phyloP scores from a whole-genome alignment of 371 early-diverging fungal species.

The Mucor indicus region DNA sequence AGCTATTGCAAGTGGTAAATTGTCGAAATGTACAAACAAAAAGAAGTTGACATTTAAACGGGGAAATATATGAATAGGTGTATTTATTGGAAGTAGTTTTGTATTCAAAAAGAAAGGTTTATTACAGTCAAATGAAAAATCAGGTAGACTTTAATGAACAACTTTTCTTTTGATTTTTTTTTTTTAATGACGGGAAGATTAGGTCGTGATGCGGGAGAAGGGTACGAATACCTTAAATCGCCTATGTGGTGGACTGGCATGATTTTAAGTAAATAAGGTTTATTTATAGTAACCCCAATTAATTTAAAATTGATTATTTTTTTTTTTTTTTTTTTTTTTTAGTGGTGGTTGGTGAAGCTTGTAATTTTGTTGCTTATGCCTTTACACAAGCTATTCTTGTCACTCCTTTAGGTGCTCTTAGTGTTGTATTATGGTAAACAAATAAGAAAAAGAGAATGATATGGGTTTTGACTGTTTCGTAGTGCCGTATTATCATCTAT shows the following conservation, averaged over 20 bases:
- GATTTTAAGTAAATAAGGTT: slow-evolving; percentile 55
- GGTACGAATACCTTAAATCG: slow-evolving; percentile 78
- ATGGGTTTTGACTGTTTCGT: too few species aligned
- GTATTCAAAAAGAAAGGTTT: slow-evolving; percentile 94
- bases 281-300: background rate
- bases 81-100: slow-evolving; percentile 87
- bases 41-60: too few species aligned
- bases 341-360: slow-evolving; percentile 82
- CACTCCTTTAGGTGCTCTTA: slow-evolving; percentile 90
- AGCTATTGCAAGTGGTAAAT: slow-evolving; percentile 71
- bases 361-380: slow-evolving; percentile 94
- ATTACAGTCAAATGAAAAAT: slow-evolving; percentile 61
- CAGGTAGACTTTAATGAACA: too few species aligned
- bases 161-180: too few species aligned
- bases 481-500: slow-evolving; percentile 87
- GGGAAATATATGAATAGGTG: too few species aligned
- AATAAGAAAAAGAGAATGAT: too few species aligned
- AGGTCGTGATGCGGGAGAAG: slow-evolving; percentile 67
- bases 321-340: background rate
- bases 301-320: background rate
- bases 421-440: slow-evolving; percentile 51
- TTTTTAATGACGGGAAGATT: too few species aligned
- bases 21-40: too few species aligned
- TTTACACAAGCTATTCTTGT: slow-evolving; percentile 93
- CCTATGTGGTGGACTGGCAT: slow-evolving; percentile 93